Conservation (phyloP, 306 rosid genomes). For the Hippophae gyantsensis region DNA sequence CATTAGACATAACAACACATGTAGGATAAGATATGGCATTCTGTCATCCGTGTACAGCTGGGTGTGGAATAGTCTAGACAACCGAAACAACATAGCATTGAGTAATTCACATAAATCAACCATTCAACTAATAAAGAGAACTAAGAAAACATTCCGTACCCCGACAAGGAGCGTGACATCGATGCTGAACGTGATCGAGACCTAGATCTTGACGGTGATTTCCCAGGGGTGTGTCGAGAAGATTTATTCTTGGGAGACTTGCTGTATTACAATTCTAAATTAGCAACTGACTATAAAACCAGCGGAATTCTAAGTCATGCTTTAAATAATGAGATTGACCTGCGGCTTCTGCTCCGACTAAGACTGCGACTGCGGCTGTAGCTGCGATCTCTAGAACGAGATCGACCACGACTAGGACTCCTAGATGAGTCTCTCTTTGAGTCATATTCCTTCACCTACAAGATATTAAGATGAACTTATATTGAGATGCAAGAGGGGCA, state of each 20-base stretch:
- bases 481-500: neutral
- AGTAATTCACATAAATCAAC: neutral
- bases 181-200: slow-evolving; percentile 52
- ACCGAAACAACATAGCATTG: neutral
- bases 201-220: slow-evolving; percentile 55
- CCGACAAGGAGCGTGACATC: slow-evolving; percentile 60
- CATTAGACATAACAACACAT: too few species aligned
- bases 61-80: neutral
- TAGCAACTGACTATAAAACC: neutral
- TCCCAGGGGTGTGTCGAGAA: slow-evolving; percentile 70
- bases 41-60: too few species aligned
- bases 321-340: slow-evolving; percentile 8
- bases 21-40: too few species aligned
- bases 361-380: slow-evolving; percentile 54
- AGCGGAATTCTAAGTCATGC: too few species aligned
- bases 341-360: slow-evolving; percentile 37
- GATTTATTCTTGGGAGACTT: slow-evolving; percentile 89
- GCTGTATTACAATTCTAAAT: slow-evolving; percentile 38
- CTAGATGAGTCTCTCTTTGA: slow-evolving; percentile 73
- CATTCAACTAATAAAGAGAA: neutral
- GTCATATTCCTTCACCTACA: slow-evolving; percentile 89
- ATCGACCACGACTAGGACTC: slow-evolving; percentile 84
- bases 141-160: slow-evolving; percentile 42
- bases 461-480: slow-evolving; percentile 5
- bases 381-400: slow-evolving; percentile 78